Evolutionary conservation across 371 early-diverging fungal genomes (phyloP).

Genomic region (Chytridium lagenaria): DNA sequence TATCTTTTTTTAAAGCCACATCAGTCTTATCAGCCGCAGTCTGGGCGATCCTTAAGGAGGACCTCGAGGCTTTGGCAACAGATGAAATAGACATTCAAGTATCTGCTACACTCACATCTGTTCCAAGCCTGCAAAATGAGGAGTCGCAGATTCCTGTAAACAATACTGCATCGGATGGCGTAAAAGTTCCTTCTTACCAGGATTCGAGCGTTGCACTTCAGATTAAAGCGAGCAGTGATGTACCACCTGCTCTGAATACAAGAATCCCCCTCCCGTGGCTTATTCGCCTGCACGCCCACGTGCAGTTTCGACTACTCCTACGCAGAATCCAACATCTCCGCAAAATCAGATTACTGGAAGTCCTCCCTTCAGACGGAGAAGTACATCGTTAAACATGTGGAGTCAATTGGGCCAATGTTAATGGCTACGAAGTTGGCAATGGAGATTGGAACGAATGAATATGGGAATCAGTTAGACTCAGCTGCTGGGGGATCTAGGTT

Average conservation of each 20-base stretch:
- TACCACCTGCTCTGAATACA: too few relatives aligned
- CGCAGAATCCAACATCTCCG: not conserved
- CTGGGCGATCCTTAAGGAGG: not conserved
- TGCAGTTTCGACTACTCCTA: not conserved
- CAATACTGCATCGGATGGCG: too few relatives aligned
- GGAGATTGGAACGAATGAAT: not conserved
- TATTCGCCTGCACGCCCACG: not conserved
- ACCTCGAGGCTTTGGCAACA: not conserved
- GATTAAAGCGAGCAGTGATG: too few relatives aligned
- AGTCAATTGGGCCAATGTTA: not conserved
- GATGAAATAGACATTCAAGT: conserved; percentile 10
- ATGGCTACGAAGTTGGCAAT: not conserved
- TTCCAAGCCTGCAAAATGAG: not conserved
- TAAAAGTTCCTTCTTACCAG: too few relatives aligned
- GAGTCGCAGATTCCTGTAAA: too few relatives aligned
- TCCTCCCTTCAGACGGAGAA: not conserved
- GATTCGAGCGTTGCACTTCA: too few relatives aligned
- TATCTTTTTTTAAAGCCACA: conserved; percentile 4
- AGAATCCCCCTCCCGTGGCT: conserved; percentile 1
- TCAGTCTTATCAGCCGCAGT: not conserved
- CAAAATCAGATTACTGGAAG: not conserved
- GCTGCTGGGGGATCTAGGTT: not conserved
- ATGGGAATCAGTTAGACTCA: not conserved
- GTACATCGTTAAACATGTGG: conserved; percentile 5
- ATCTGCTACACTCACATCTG: conserved; percentile 9